Conservation (phyloP, 257 asterid species). For the Datura wrightii region DNA sequence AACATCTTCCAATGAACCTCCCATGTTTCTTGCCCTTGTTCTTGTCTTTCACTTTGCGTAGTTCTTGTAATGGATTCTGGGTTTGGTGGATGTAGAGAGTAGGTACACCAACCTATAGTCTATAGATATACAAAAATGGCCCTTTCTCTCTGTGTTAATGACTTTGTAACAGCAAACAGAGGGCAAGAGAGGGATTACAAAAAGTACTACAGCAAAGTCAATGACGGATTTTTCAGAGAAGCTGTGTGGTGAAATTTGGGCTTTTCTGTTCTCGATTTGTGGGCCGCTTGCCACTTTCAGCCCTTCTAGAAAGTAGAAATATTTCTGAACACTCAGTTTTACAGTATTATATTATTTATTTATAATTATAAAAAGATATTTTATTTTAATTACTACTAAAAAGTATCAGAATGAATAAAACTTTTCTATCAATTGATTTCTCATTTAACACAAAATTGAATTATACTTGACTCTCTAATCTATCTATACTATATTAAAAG, state of each 20-base stretch:
- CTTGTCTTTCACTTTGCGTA: neutral
- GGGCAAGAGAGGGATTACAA: neutral
- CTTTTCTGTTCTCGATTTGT: neutral
- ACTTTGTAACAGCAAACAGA: neutral
- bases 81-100: neutral
- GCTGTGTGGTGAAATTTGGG: neutral
- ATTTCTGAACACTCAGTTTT: no score
- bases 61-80: neutral
- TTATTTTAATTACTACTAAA: no score
- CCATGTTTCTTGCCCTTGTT: slow-evolving; percentile 25
- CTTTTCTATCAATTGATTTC: no score
- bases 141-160: neutral
- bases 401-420: no score
- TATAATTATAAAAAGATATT: no score
- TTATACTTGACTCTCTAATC: no score
- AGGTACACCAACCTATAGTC: neutral
- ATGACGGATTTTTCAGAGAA: neutral
- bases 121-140: neutral
- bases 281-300: neutral
- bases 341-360: no score
- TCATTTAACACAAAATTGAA: no score
- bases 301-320: no score
- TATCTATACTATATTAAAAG: no score
- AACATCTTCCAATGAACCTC: slow-evolving; percentile 65
- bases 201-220: neutral